Evolutionary conservation across 371 early-diverging fungal species (phyloP).

Genomic region (Haplosporangium sp.): DNA sequence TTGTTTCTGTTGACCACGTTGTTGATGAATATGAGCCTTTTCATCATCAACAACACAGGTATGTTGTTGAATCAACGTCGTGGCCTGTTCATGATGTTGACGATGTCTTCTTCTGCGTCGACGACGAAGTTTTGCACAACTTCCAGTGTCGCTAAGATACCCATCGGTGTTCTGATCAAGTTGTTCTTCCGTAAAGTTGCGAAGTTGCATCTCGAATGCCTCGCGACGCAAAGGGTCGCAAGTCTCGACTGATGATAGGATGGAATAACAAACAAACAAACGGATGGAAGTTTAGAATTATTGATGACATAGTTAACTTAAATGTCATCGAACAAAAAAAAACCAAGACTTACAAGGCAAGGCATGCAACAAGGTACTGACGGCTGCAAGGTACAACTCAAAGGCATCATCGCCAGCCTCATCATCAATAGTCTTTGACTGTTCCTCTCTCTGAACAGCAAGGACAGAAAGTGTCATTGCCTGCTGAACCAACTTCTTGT

Average conservation of each 20-base stretch:
- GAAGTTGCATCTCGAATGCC: slow-evolving; percentile 57
- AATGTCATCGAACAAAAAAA: too few relatives aligned
- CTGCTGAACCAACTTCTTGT: slow-evolving; percentile 60
- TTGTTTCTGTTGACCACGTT: slow-evolving; percentile 18
- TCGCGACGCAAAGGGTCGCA: slow-evolving; percentile 58
- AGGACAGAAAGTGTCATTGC: slow-evolving; percentile 62
- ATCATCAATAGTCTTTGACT: slow-evolving; percentile 52
- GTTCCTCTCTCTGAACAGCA: slow-evolving; percentile 59
- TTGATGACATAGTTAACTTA: not conserved
- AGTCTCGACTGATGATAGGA: slow-evolving; percentile 57
- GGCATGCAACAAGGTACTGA: slow-evolving; percentile 62
- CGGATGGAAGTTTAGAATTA: not conserved
- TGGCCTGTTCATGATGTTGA: slow-evolving; percentile 27
- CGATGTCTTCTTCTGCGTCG: slow-evolving; percentile 48
- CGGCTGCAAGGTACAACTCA: slow-evolving; percentile 64
- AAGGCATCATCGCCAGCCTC: slow-evolving; percentile 61
- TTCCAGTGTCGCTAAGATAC: slow-evolving; percentile 10
- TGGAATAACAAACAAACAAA: slow-evolving; percentile 1
- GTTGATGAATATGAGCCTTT: slow-evolving; percentile 5
- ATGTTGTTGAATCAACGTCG: slow-evolving; percentile 38
- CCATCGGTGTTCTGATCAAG: slow-evolving; percentile 10
- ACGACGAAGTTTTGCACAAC: slow-evolving; percentile 33
- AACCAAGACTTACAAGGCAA: slow-evolving; percentile 60
- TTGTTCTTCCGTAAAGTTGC: slow-evolving; percentile 31
- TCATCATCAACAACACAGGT: slow-evolving; percentile 7